Evolutionary conservation across 108 stramenopile genomes (phyloP).

Genomic region (Hondaea fermentalgiana): DNA sequence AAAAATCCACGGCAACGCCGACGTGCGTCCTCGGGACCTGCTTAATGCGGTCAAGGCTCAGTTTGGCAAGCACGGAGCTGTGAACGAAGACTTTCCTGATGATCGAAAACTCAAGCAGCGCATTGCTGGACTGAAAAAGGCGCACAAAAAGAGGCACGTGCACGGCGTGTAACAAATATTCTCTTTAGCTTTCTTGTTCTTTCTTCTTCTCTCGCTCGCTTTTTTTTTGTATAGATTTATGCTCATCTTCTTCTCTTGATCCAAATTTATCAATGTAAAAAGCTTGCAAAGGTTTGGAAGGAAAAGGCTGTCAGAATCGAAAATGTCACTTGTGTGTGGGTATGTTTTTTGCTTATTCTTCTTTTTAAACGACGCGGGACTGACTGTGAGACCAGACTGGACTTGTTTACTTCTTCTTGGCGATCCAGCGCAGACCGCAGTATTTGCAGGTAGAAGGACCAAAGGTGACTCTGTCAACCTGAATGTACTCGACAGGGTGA

Average conservation of each 20-base stretch:
- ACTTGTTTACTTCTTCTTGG: not conserved
- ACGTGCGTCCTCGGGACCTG: not conserved
- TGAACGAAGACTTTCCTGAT: not conserved
- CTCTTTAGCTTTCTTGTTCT: no score
- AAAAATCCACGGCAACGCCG: not conserved
- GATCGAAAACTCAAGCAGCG: not conserved
- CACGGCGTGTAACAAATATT: no score
- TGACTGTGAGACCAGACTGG: not conserved
- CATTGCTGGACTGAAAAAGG: not conserved
- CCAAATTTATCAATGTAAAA: no score
- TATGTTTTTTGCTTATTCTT: no score
- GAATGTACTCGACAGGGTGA: slow-evolving; percentile 80
- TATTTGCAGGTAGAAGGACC: slow-evolving; percentile 36
- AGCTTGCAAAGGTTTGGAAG: no score
- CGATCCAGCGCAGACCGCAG: slow-evolving; percentile 47
- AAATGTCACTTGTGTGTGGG: no score
- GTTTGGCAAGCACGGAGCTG: not conserved
- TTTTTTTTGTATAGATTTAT: no score
- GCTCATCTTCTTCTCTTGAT: no score
- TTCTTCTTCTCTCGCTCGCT: no score
- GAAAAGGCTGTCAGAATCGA: no score
- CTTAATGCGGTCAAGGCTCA: not conserved
- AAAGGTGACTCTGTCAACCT: slow-evolving; percentile 25
- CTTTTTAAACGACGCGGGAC: no score
- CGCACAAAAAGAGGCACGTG: not conserved